phyloP scores from a whole-genome alignment of 2,329 filamentous ascomycete genomes.

The Samsoniella hepiali region DNA sequence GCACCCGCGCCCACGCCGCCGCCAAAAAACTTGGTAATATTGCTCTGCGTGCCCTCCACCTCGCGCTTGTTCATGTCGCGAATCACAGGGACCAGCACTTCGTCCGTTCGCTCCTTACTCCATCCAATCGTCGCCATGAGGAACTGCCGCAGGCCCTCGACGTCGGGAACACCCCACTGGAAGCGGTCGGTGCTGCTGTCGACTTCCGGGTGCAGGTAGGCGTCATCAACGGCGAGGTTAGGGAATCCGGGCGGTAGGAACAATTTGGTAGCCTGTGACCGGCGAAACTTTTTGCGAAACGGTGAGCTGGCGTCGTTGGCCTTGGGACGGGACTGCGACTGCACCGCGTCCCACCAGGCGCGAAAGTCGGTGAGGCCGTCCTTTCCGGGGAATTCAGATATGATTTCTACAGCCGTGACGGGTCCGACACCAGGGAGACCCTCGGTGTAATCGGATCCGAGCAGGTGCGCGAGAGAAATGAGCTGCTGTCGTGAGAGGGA shows the following conservation, averaged over 20 bases:
- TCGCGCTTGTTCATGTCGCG: conserved; percentile 89
- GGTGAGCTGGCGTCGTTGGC: conserved; percentile 56
- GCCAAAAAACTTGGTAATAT: conserved; percentile 90
- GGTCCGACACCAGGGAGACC: conserved; percentile 88
- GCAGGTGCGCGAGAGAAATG: conserved; percentile 83
- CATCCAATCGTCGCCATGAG: conserved; percentile 92
- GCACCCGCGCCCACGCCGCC: conserved; percentile 69
- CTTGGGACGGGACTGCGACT: conserved; percentile 62
- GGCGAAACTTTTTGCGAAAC: conserved; percentile 85
- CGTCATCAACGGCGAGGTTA: conserved; percentile 70
- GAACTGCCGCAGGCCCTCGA: conserved; percentile 79
- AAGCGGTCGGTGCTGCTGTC: conserved; percentile 75
- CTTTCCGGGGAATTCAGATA: conserved; percentile 75
- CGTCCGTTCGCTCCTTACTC: conserved; percentile 87
- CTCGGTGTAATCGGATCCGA: conserved; percentile 94
- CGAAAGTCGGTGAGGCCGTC: conserved; percentile 69
- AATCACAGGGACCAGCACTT: conserved; percentile 93
- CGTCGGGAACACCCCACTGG: conserved; percentile 92
- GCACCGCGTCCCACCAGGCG: conserved; percentile 83
- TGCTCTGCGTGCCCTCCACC: conserved; percentile 87
- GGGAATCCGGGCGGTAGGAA: conserved; percentile 83
- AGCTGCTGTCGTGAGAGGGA: conserved; percentile 82
- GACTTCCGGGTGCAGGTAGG: conserved; percentile 84
- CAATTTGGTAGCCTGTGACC: conserved; percentile 73
- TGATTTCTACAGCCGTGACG: conserved; percentile 89